Percentiles rank a stretch among this genome's conserved stretches.
Conservation (phyloP, 108 stramenopile genomes). For the Cyclostephanos invisitatus region DNA sequence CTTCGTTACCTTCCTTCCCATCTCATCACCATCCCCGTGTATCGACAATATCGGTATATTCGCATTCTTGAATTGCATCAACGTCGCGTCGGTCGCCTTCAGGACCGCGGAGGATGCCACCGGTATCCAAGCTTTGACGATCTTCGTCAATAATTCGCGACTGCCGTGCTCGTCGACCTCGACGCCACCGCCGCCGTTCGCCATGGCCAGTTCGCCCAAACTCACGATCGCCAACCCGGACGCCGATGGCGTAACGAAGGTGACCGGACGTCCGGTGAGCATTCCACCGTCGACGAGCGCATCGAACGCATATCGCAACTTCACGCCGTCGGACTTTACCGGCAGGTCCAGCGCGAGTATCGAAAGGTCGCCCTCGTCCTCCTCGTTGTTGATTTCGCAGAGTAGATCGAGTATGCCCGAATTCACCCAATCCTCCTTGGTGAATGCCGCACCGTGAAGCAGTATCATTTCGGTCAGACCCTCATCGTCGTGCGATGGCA, state of each 20-base stretch:
- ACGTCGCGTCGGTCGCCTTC: conserved; percentile 17
- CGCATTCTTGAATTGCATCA: neutral
- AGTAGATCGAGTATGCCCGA: conserved; percentile 59
- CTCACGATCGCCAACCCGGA: conserved; percentile 67
- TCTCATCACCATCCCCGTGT: conserved; percentile 61
- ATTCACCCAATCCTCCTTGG: conserved; percentile 80
- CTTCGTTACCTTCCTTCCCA: conserved; percentile 51
- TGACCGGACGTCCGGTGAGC: conserved; percentile 38
- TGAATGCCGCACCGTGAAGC: conserved; percentile 73
- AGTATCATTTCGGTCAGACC: conserved; percentile 53
- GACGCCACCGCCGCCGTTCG: conserved; percentile 10
- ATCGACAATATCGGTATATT: conserved; percentile 58
- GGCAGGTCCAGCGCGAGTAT: conserved; percentile 67
- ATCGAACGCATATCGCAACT: conserved; percentile 41
- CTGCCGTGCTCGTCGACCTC: too few relatives aligned
- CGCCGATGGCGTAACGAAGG: conserved; percentile 75
- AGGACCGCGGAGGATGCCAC: conserved; percentile 60
- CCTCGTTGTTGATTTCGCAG: conserved; percentile 43
- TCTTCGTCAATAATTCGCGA: conserved; percentile 16
- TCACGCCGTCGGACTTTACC: conserved; percentile 45
- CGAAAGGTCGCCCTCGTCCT: conserved; percentile 40
- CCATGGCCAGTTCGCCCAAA: conserved; percentile 28
- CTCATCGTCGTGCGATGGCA: neutral
- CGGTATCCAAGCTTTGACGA: conserved; percentile 68
- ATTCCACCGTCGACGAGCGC: conserved; percentile 31